A percentile compares a stretch with the other conserved stretches of the same genome.
These are phyloP conservation scores for Naegleria fowleri DNA, from an alignment of 208 protist genomes.

Conservation along the genomic window DNA sequence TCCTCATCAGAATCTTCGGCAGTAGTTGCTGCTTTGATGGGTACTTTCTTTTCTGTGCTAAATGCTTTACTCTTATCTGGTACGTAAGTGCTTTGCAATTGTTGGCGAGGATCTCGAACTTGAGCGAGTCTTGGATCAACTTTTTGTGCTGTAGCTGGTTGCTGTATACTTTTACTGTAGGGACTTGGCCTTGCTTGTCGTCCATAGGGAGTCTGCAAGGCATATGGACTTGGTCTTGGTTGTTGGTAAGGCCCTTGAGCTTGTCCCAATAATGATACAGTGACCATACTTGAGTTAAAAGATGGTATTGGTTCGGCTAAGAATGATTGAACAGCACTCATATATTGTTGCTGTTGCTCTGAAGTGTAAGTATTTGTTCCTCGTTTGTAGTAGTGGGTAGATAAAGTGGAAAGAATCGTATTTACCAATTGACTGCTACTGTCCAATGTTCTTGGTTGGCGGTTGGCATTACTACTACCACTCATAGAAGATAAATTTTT, in stretches of 20 bases:
- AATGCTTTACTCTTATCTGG: neutral
- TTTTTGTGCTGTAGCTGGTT: neutral
- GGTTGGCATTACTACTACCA: neutral
- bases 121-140: neutral
- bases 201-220: neutral
- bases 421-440: neutral
- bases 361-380: neutral
- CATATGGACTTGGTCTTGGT: neutral
- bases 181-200: neutral
- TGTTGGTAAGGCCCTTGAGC: neutral
- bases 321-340: neutral
- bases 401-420: neutral
- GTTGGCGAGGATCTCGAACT: neutral
- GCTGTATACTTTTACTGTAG: neutral
- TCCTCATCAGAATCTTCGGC: neutral
- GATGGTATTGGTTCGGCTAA: neutral
- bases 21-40: neutral
- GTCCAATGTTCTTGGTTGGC: neutral
- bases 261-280: neutral
- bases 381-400: neutral
- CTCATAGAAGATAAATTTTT: neutral
- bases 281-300: neutral
- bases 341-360: neutral
- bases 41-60: no score
- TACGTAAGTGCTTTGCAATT: neutral